phyloP scores from a whole-genome alignment of 2,329 filamentous ascomycete species.

The Stagonosporopsis rhizophila region DNA sequence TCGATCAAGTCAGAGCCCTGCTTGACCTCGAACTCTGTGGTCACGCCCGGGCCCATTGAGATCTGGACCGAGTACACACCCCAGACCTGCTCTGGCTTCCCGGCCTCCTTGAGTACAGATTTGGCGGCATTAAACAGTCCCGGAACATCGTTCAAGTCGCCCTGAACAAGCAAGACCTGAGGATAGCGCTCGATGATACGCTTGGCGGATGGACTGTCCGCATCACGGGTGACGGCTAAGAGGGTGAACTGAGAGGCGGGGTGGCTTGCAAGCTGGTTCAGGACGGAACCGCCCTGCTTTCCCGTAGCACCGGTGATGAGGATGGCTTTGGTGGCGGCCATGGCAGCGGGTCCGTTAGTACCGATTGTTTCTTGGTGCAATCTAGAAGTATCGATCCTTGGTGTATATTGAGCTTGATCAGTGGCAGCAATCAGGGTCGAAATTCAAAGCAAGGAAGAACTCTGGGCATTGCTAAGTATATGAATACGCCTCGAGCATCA shows the following conservation, averaged over 20 bases:
- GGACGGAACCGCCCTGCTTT: constrained; percentile 56
- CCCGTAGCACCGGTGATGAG: constrained; percentile 56
- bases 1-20: constrained; percentile 68
- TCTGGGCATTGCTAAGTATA: neutral
- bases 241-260: constrained; percentile 55
- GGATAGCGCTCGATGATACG: constrained; percentile 55
- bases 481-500: neutral
- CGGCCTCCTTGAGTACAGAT: constrained; percentile 44
- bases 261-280: constrained; percentile 51
- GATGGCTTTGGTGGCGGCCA: constrained; percentile 49
- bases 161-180: constrained; percentile 63
- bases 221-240: constrained; percentile 67
- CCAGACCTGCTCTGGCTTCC: constrained; percentile 54
- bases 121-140: constrained; percentile 59
- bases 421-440: neutral
- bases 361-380: neutral
- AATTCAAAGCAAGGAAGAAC: neutral
- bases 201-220: constrained; percentile 59
- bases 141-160: constrained; percentile 61
- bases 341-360: constrained; percentile 24
- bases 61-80: constrained; percentile 70
- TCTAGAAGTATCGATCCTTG: neutral
- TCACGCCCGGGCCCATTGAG: constrained; percentile 53
- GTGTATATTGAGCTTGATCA: constrained; percentile 1
- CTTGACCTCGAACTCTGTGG: constrained; percentile 54